Evolutionary conservation across 148 eudicot genomes (phyloP).

Genomic region (Dysphania ambrosioides): DNA sequence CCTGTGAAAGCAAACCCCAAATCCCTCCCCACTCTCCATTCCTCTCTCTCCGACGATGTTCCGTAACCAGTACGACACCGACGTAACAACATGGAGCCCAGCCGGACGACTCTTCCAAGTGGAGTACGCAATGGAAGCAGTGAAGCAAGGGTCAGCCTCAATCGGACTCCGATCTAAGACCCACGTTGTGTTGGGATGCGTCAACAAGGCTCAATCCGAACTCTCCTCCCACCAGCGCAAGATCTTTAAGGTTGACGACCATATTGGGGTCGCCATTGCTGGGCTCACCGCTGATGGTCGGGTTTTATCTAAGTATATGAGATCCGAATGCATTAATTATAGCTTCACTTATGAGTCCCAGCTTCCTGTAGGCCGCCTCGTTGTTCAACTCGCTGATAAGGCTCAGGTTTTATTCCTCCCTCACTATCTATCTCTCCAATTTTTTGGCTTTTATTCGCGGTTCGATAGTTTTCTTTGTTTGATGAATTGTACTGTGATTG

Average conservation of each 20-base stretch:
- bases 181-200: constrained; percentile 70
- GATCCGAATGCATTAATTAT: constrained; percentile 78
- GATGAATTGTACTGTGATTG: background rate
- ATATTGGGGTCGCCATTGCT: constrained; percentile 93
- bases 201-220: constrained; percentile 86
- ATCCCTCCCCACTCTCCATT: no score
- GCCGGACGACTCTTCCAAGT: constrained; percentile 90
- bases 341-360: constrained; percentile 65
- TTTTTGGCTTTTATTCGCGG: background rate
- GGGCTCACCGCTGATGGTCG: constrained; percentile 96
- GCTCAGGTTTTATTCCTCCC: constrained; percentile 57
- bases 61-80: constrained; percentile 95
- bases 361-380: constrained; percentile 88
- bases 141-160: constrained; percentile 95
- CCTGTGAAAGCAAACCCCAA: background rate
- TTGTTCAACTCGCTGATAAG: constrained; percentile 94
- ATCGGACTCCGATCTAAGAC: constrained; percentile 88
- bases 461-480: no score
- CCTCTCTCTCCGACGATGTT: constrained; percentile 46
- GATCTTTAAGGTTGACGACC: constrained; percentile 93
- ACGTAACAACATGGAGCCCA: constrained; percentile 98
- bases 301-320: constrained; percentile 80
- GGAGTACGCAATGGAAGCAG: constrained; percentile 99
- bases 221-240: constrained; percentile 93
- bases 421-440: background rate